Conservation (phyloP, 2,329 filamentous ascomycete species). For the Exophiala spinifera region DNA sequence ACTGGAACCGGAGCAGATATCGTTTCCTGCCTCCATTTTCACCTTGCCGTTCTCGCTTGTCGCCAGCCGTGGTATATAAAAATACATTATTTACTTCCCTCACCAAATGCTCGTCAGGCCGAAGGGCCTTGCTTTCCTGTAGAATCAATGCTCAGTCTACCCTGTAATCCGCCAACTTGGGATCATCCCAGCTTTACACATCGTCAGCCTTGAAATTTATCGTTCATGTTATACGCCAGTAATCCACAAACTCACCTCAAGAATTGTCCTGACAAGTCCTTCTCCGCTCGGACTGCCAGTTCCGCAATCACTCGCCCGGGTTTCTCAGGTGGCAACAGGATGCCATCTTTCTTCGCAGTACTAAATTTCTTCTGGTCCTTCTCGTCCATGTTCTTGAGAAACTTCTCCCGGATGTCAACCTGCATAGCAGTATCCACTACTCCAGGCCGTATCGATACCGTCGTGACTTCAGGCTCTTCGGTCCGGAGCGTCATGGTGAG, state of each 20-base stretch:
- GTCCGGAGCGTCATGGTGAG: constrained; percentile 67
- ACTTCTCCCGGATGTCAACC: constrained; percentile 70
- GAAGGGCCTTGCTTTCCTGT: no score
- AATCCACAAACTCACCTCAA: constrained; percentile 39
- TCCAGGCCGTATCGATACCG: constrained; percentile 71
- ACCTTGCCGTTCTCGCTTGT: neutral
- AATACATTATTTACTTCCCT: no score
- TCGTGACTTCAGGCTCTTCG: constrained; percentile 74
- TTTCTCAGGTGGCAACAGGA: constrained; percentile 75
- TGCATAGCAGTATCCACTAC: constrained; percentile 91
- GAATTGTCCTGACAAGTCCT: constrained; percentile 71
- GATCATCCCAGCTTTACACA: constrained; percentile 29
- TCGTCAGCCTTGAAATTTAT: neutral
- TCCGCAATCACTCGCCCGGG: constrained; percentile 83
- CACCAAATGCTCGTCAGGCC: no score
- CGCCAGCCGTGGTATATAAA: no score
- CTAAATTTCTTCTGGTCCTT: constrained; percentile 64
- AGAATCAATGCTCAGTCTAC: constrained; percentile 1
- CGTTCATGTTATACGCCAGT: neutral
- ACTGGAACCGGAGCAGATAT: neutral
- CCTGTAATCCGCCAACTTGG: constrained; percentile 24
- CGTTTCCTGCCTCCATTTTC: constrained; percentile 8
- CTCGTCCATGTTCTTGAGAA: constrained; percentile 59
- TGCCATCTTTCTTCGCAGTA: constrained; percentile 65
- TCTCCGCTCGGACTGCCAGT: constrained; percentile 63